Evolutionary conservation across 495 filamentous ascomycete species (phyloP).

Genomic region (Aspergillus avenaceus): DNA sequence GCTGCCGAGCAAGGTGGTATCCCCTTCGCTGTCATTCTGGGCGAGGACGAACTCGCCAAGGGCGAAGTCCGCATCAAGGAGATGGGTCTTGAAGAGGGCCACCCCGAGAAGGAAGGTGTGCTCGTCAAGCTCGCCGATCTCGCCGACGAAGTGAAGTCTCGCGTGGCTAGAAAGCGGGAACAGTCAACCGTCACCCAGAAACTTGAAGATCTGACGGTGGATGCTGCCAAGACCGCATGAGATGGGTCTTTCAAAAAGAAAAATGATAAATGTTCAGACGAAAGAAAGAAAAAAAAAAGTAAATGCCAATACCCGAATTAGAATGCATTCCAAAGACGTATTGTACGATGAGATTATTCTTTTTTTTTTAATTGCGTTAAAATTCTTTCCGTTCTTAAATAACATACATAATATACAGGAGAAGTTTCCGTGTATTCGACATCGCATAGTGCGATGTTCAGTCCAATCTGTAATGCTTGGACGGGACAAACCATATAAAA

Average conservation of each 20-base stretch:
- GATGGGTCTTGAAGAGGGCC: slow-evolving; percentile 70
- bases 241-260: no score
- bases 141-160: slow-evolving; percentile 55
- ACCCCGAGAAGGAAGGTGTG: slow-evolving; percentile 83
- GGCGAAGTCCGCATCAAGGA: slow-evolving; percentile 83
- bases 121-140: slow-evolving; percentile 59
- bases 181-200: slow-evolving; percentile 20
- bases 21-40: slow-evolving; percentile 72
- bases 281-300: background rate
- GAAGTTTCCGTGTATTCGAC: slow-evolving; percentile 52
- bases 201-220: slow-evolving; percentile 19
- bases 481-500: no score
- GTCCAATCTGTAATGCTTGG: no score
- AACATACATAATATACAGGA: background rate
- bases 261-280: background rate
- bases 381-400: background rate
- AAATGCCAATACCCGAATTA: slow-evolving; percentile 11
- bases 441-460: no score
- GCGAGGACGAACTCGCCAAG: slow-evolving; percentile 71
- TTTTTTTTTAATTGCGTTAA: no score
- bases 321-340: slow-evolving; percentile 1
- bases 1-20: slow-evolving; percentile 66
- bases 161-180: slow-evolving; percentile 24
- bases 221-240: slow-evolving; percentile 1
- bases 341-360: background rate